phyloP scores from a whole-genome alignment of 2,329 filamentous ascomycete genomes.

The Fulvia fulva region DNA sequence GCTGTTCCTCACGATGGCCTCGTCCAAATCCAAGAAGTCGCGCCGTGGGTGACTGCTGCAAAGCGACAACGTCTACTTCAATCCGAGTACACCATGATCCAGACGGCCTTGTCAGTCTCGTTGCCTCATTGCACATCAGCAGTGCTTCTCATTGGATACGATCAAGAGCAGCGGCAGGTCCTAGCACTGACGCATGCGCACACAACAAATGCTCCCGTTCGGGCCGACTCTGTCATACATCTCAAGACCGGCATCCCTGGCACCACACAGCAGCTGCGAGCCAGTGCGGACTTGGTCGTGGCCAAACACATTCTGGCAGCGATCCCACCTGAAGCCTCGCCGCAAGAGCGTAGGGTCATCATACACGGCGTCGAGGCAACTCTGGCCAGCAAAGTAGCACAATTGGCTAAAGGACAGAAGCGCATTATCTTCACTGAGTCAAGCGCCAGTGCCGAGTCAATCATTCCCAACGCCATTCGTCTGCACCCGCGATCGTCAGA shows the following conservation, averaged over 20 bases:
- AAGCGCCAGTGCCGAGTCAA: neutral
- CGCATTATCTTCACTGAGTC: conserved; percentile 12
- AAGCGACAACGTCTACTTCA: neutral
- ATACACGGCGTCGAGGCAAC: conserved; percentile 15
- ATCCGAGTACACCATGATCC: conserved; percentile 1
- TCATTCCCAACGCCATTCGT: neutral
- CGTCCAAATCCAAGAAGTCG: conserved; percentile 12
- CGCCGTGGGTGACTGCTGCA: conserved; percentile 9
- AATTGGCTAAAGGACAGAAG: neutral
- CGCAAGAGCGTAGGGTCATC: conserved; percentile 1
- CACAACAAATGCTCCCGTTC: conserved; percentile 1
- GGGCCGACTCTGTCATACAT: neutral
- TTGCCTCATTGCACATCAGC: conserved; percentile 6
- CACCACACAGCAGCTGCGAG: conserved; percentile 13
- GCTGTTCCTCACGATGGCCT: conserved; percentile 6
- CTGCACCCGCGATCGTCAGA: conserved; percentile 15
- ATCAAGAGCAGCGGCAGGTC: conserved; percentile 6
- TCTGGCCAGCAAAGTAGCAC: conserved; percentile 6
- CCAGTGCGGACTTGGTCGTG: conserved; percentile 7
- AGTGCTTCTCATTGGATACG: conserved; percentile 11
- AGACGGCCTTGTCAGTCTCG: conserved; percentile 6
- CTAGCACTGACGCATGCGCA: conserved; percentile 10
- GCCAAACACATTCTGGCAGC: conserved; percentile 13
- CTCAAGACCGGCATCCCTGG: neutral
- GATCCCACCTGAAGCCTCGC: conserved; percentile 6